Conservation (phyloP, 1,284 basidiomycete genomes). For the Apiotrichum brassicae region DNA sequence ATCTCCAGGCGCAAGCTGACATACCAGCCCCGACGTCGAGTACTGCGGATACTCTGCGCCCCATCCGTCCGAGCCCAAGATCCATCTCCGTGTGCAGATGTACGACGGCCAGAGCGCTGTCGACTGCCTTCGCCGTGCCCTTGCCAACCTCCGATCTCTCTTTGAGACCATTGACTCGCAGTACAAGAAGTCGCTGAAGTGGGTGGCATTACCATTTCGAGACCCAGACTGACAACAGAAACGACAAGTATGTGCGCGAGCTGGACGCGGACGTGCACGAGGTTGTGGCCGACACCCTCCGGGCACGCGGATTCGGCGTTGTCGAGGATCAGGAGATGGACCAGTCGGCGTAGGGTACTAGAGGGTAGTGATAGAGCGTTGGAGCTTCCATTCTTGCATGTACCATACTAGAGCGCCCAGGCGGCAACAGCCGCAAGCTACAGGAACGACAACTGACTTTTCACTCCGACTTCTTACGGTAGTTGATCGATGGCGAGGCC, state of each 20-base stretch:
- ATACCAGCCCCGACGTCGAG: conserved; percentile 95
- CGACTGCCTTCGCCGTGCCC: conserved; percentile 64
- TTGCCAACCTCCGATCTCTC: conserved; percentile 67
- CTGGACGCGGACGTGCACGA: conserved; percentile 42
- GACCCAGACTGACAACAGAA: conserved; percentile 17
- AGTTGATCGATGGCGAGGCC: conserved; percentile 36
- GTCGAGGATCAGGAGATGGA: conserved; percentile 26
- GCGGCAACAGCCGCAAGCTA: too few species aligned
- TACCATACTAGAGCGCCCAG: background rate
- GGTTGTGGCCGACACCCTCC: conserved; percentile 37
- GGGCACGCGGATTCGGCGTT: conserved; percentile 27
- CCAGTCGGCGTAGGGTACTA: conserved; percentile 1
- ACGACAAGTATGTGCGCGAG: conserved; percentile 37
- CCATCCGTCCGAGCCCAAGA: conserved; percentile 93
- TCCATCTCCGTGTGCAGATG: conserved; percentile 96
- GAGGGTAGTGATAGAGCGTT: background rate
- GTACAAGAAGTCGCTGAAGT: conserved; percentile 58
- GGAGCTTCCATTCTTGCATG: conserved; percentile 4
- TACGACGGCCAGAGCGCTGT: conserved; percentile 78
- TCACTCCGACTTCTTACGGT: conserved; percentile 15
- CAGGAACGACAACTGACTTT: background rate
- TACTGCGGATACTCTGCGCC: conserved; percentile 97
- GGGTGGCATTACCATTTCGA: conserved; percentile 7
- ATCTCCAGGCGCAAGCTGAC: background rate
- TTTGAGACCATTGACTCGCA: conserved; percentile 61